Base-by-base conservation (phyloP, 805 yeast genomes). In the Yamadazyma scolyti region DNA sequence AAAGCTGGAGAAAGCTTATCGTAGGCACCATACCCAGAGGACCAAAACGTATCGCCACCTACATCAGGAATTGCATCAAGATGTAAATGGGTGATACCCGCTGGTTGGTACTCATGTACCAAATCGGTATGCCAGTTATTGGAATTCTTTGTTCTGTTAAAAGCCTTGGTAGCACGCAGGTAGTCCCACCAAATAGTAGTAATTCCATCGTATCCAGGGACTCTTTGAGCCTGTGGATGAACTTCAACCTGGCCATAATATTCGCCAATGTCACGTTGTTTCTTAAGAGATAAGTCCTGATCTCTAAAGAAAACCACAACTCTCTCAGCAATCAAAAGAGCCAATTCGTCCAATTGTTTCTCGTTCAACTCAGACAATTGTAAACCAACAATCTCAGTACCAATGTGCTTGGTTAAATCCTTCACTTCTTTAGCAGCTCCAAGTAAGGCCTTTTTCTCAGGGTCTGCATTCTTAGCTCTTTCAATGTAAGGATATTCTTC, bases 21-120 rank as follows among this genome's bases (percentile, higher is more conserved):
- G 49, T 68, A 74, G 22, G 77, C 74, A 31, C 67, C 78, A 40
- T 72, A 73, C 10, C 78, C 77, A 23, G 75, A 68, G 4, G 71
- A 50, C 75, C 76, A 73, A 14, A 59, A 41, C 9, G 79, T 74
- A 46, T 74, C 79, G 36, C 79, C 79, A 25, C 78, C 79, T 16
- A 62, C 63, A 2, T 43, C 44, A 17, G 74, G 75, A 44, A 70
- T 58, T 6, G 58, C 41, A 39, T 56, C 64, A 29, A 48, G 48
- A 40, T 58, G 62, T 30, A 56, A 50, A 42, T 67, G 62, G 24
- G 62, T 56, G 28, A 56, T 48, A 28, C 61, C 62, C 5, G 61
- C 60, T 4, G 62, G 60, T 31, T 56, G 64, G 16, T 42, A 43
- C 29, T 56, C 61, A 31, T 56, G 62, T 9, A 52, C 57, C 41